These are phyloP conservation scores for Retiboletus flavoniger DNA, from an alignment of 1,284 basidiomycete species.

Conservation along the genomic window DNA sequence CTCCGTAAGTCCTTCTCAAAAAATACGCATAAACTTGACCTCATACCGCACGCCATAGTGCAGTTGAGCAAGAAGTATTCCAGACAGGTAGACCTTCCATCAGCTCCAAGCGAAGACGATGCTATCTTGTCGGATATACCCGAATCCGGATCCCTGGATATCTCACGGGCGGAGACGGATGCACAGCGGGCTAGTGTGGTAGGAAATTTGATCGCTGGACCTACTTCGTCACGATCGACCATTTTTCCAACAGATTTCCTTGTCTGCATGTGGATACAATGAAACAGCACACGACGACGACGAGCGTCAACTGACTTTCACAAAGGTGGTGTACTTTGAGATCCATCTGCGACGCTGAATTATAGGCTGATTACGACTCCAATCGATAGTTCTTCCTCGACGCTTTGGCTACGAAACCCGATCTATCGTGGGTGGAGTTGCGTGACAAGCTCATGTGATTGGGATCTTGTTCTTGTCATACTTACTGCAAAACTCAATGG, in stretches of 20 bases:
- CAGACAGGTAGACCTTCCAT: background rate
- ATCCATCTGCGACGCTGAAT: too few species aligned
- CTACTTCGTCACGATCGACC: background rate
- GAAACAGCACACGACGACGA: slow-evolving; percentile 8
- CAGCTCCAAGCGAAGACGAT: background rate
- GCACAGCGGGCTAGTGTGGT: background rate
- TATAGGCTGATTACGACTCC: background rate
- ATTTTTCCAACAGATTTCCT: slow-evolving; percentile 1
- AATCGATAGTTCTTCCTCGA: slow-evolving; percentile 4
- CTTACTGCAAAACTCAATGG: background rate
- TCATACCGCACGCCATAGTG: background rate
- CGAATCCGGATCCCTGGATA: background rate
- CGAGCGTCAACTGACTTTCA: slow-evolving; percentile 2
- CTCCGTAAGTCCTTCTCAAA: background rate
- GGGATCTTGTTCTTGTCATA: background rate
- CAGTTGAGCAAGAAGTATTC: background rate
- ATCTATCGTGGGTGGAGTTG: slow-evolving; percentile 5
- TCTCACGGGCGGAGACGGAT: background rate
- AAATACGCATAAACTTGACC: background rate
- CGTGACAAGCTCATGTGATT: slow-evolving; percentile 1
- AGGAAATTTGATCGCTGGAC: background rate
- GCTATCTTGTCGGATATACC: background rate
- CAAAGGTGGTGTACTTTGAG: slow-evolving; percentile 2
- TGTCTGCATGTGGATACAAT: slow-evolving; percentile 10
- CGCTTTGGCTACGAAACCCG: background rate